Evolutionary conservation across 2,329 filamentous ascomycete genomes (phyloP), one percentile per base, ranked within the genome.

Genomic region (Penicillium sumatraense): DNA sequence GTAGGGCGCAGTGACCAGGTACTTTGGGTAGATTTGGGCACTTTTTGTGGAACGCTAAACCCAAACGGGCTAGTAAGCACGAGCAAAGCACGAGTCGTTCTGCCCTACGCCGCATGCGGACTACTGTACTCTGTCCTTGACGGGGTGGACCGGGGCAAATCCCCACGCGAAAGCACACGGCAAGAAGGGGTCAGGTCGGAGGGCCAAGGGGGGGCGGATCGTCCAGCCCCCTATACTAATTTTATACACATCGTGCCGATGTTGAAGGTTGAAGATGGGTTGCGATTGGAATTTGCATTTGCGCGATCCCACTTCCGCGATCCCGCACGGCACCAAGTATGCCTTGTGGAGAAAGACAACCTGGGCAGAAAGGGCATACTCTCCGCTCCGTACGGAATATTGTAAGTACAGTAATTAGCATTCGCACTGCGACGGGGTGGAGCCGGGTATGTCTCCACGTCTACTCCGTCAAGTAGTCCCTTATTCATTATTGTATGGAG

Each of bases 211-310:
- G 40, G 24, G 41, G 41, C 41, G 23, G 41, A 44, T 44, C 41
- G 24, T 44, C 41, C 41, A 44, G 41, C 41, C 41, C 41, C 40
- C 41, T 21, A 18, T 44, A 44, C 41, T 44, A 44, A 44, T 27
- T 44, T 24, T 44, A 44, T 41, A 41, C 38, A 24, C 21, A 44
- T 26, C 40, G 21, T 26, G 40, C 21, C 40, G 21, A 38, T 18
- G 16, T 24, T 44, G 40, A 14, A 10, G 24, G 21, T 4, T 38
- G 16, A 41, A 41, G 38, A 41, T 18, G 24, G 14, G 41, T 27
- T 44, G 41, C 41, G 41, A 42, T 42, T 24, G 40, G 41, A 26
- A 26, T 20, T 44, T 16, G 23, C 23, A 24, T 13, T 44, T 41
- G 20, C 21, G 24, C 14, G 23, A 26, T 29, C 13, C 9, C 23